These are phyloP conservation scores for Alternaria incomplexa DNA, from an alignment of 2,329 filamentous ascomycete species.

Conservation along the genomic window DNA sequence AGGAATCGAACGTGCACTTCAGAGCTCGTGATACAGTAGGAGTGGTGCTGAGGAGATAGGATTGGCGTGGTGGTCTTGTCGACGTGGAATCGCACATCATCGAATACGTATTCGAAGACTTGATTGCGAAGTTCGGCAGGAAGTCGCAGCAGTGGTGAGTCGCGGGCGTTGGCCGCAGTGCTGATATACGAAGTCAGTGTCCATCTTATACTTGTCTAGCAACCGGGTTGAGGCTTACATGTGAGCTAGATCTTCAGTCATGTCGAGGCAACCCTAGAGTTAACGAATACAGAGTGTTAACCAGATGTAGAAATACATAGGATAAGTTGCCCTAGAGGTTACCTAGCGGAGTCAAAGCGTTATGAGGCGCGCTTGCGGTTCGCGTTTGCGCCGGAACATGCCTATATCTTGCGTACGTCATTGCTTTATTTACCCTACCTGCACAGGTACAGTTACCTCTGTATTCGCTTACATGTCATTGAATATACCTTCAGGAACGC, in stretches of 20 bases:
- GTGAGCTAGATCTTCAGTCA: neutral
- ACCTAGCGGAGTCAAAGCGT: neutral
- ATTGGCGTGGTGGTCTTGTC: neutral
- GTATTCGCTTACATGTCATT: neutral
- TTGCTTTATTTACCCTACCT: neutral
- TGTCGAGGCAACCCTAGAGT: neutral
- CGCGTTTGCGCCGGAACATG: neutral
- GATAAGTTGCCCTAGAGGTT: neutral
- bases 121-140: slow-evolving; percentile 15
- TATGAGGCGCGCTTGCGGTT: neutral
- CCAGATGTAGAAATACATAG: neutral
- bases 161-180: slow-evolving; percentile 1
- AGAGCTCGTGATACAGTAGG: neutral
- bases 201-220: neutral
- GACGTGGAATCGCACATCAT: neutral
- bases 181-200: neutral
- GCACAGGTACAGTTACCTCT: neutral
- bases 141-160: slow-evolving; percentile 17
- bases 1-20: neutral
- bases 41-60: neutral
- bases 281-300: neutral
- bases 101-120: slow-evolving; percentile 6
- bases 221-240: neutral
- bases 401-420: neutral
- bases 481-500: neutral